Conservation (phyloP, 176 grass and related monocot genomes). For the Lolium rigidum region DNA sequence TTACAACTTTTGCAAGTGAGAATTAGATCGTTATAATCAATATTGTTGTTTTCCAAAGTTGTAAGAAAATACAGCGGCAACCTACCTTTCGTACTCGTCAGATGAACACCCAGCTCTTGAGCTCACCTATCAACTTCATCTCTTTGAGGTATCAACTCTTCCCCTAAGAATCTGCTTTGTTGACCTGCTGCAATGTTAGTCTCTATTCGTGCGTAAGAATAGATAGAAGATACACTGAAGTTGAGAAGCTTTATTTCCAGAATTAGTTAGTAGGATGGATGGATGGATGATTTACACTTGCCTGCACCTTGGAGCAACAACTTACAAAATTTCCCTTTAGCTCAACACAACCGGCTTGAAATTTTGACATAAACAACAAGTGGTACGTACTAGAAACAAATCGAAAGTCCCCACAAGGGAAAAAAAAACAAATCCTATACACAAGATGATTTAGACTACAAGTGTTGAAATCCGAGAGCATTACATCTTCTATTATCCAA, state of each 20-base stretch:
- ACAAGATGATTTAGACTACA: constrained; percentile 6
- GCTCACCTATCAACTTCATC: constrained; percentile 9
- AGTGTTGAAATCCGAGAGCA: not conserved
- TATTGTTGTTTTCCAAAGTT: too few relatives aligned
- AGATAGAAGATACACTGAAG: not conserved
- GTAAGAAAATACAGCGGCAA: not conserved
- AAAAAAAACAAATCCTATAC: constrained; percentile 26
- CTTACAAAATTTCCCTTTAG: not conserved
- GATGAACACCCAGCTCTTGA: not conserved
- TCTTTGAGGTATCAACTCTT: not conserved
- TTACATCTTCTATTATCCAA: not conserved
- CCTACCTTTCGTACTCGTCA: not conserved
- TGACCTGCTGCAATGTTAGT: not conserved
- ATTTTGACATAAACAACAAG: not conserved
- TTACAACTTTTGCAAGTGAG: not conserved
- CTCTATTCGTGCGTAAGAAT: not conserved
- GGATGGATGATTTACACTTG: not conserved
- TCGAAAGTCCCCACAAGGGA: not conserved
- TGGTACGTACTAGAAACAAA: not conserved
- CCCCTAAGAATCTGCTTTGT: not conserved
- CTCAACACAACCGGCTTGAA: not conserved
- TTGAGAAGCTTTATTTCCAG: constrained; percentile 2
- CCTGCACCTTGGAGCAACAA: not conserved
- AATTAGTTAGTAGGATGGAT: not conserved
- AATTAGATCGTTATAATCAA: not conserved